phyloP scores from a whole-genome alignment of 345 rosid species.

The Gossypium ekmanianum region DNA sequence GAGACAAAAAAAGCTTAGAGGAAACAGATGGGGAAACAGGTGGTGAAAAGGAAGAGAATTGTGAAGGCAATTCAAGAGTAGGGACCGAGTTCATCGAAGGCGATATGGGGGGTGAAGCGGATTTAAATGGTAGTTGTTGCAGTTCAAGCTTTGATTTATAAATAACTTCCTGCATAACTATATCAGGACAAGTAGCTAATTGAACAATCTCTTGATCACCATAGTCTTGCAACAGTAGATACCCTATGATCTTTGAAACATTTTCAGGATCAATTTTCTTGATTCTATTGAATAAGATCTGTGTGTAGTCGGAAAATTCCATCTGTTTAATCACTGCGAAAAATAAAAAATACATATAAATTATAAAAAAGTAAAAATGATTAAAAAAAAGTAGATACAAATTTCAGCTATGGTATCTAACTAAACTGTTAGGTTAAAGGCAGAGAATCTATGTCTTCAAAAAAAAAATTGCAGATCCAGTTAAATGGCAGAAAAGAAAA shows the following conservation, averaged over 20 bases:
- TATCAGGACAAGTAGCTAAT: conserved; percentile 45
- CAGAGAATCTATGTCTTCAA: conserved; percentile 18
- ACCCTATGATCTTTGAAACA: conserved; percentile 48
- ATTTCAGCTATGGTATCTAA: no score
- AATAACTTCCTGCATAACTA: conserved; percentile 37
- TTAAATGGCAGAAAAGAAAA: neutral
- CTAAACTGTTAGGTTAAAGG: neutral
- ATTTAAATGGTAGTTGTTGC: conserved; percentile 29
- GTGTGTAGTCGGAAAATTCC: conserved; percentile 47
- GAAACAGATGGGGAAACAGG: conserved; percentile 17
- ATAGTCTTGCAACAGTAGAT: conserved; percentile 38
- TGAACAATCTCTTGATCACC: conserved; percentile 44
- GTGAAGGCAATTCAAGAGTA: conserved; percentile 21
- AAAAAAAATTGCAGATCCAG: conserved; percentile 25
- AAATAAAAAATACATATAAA: neutral
- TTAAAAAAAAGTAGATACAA: neutral
- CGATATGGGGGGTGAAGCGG: conserved; percentile 29
- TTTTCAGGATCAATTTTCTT: conserved; percentile 51
- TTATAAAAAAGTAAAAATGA: neutral
- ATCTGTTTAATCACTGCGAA: conserved; percentile 29
- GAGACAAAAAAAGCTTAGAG: conserved; percentile 18
- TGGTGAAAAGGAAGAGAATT: conserved; percentile 22
- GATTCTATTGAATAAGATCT: conserved; percentile 40
- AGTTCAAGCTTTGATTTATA: conserved; percentile 42
- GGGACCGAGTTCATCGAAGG: conserved; percentile 30